Conservation (phyloP, 169 alveolate species). For the Plasmodium adleri region DNA sequence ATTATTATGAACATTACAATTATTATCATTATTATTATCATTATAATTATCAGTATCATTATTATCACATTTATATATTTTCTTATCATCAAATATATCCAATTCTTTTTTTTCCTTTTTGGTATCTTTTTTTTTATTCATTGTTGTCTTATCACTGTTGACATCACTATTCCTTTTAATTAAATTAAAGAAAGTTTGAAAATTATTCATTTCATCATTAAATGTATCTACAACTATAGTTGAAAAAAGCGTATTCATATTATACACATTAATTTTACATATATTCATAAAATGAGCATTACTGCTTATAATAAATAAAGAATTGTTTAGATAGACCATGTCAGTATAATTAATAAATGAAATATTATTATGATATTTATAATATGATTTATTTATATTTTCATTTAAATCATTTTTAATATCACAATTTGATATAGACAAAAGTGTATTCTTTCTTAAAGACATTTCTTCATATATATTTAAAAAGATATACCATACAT, state of each 20-base stretch:
- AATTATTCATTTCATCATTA: constrained; percentile 6
- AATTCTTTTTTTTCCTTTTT: background rate
- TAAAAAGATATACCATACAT: constrained; percentile 71
- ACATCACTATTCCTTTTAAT: background rate
- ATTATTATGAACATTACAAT: too few relatives aligned
- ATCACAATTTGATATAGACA: background rate
- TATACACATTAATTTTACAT: constrained; percentile 53
- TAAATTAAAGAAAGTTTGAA: constrained; percentile 6
- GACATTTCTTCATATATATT: constrained; percentile 74
- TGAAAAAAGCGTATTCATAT: constrained; percentile 61
- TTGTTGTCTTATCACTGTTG: background rate
- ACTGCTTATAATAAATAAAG: constrained; percentile 70
- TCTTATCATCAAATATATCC: background rate
- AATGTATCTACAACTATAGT: constrained; percentile 24
- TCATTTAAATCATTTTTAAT: background rate
- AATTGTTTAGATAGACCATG: constrained; percentile 41
- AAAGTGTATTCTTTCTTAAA: constrained; percentile 3
- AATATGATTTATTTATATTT: background rate
- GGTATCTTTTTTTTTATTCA: background rate
- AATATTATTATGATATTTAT: constrained; percentile 44
- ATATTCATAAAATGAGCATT: constrained; percentile 72
- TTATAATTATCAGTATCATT: too few relatives aligned
- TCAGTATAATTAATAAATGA: constrained; percentile 74
- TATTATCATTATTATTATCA: too few relatives aligned
- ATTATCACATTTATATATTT: background rate